Conservation (phyloP, 2,329 filamentous ascomycete genomes). For the Apiospora arundinis region DNA sequence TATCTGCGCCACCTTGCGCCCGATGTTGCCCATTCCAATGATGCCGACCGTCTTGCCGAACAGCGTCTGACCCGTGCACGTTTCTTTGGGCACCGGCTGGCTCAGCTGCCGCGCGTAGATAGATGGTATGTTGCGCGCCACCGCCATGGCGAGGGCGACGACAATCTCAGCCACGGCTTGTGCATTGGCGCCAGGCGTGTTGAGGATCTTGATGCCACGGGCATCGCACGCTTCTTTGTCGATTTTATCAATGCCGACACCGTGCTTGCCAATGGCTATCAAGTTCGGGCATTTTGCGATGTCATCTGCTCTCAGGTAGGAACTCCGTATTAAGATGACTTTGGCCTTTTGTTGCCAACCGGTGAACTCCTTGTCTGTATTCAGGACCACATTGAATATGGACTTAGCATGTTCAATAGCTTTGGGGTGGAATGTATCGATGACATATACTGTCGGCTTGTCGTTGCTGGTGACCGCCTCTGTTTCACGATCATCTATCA, state of each 20-base stretch:
- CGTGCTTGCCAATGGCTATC: conserved; percentile 41
- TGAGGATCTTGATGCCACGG: conserved; percentile 49
- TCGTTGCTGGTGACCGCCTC: neutral
- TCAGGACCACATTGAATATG: conserved; percentile 47
- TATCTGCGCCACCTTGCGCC: conserved; percentile 64
- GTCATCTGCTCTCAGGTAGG: conserved; percentile 46
- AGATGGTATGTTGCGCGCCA: conserved; percentile 51
- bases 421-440: conserved; percentile 46
- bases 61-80: conserved; percentile 64
- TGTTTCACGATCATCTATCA: neutral
- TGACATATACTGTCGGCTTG: conserved; percentile 48
- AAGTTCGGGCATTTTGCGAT: conserved; percentile 44
- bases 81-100: conserved; percentile 44
- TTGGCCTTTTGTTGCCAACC: conserved; percentile 50
- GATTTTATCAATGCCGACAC: conserved; percentile 72
- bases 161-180: conserved; percentile 50
- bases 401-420: conserved; percentile 43
- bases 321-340: conserved; percentile 47
- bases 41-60: conserved; percentile 71
- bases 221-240: conserved; percentile 56
- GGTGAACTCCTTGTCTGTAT: conserved; percentile 40
- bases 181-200: conserved; percentile 50
- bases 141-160: conserved; percentile 47
- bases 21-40: conserved; percentile 74
- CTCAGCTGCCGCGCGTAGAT: conserved; percentile 38